Evolutionary conservation across 176 grass and related monocot species (phyloP).

Genomic region (Musa schizocarpa): DNA sequence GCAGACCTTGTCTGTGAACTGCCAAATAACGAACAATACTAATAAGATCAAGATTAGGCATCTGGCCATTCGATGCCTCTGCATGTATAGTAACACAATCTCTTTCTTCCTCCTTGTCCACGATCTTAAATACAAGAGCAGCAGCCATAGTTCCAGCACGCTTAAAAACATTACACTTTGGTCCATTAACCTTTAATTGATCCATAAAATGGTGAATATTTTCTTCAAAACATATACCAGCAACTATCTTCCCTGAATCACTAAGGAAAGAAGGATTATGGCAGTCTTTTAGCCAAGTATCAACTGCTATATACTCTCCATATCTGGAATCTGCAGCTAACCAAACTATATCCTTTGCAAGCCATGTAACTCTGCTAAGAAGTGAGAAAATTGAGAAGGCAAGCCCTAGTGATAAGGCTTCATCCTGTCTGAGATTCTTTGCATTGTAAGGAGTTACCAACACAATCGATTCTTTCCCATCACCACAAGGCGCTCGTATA

Average conservation of each 20-base stretch:
- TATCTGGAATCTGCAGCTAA: slow-evolving; percentile 72
- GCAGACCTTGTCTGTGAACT: slow-evolving; percentile 92
- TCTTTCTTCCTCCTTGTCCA: slow-evolving; percentile 45
- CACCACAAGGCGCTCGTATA: slow-evolving; percentile 72
- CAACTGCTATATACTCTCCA: slow-evolving; percentile 73
- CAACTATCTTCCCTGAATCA: slow-evolving; percentile 20
- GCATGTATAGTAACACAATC: slow-evolving; percentile 73
- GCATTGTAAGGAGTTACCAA: slow-evolving; percentile 85
- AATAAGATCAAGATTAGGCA: slow-evolving; percentile 93
- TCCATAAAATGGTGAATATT: slow-evolving; percentile 9
- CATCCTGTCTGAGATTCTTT: slow-evolving; percentile 38
- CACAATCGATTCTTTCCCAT: slow-evolving; percentile 95
- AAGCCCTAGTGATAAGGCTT: slow-evolving; percentile 61
- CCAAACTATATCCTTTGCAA: slow-evolving; percentile 91
- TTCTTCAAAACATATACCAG: slow-evolving; percentile 22
- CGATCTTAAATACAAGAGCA: slow-evolving; percentile 75
- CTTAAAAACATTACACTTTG: slow-evolving; percentile 45
- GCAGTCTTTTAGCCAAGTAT: slow-evolving; percentile 80
- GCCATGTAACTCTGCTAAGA: slow-evolving; percentile 59
- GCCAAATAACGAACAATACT: slow-evolving; percentile 92
- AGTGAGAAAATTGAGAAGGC: slow-evolving; percentile 90
- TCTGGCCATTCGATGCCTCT: slow-evolving; percentile 95
- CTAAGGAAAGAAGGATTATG: slow-evolving; percentile 64
- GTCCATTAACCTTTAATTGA: slow-evolving; percentile 17
- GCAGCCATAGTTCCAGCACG: slow-evolving; percentile 87